Evolutionary conservation across 495 filamentous ascomycete genomes (phyloP).

Genomic region (Neurospora tetrasperma): DNA sequence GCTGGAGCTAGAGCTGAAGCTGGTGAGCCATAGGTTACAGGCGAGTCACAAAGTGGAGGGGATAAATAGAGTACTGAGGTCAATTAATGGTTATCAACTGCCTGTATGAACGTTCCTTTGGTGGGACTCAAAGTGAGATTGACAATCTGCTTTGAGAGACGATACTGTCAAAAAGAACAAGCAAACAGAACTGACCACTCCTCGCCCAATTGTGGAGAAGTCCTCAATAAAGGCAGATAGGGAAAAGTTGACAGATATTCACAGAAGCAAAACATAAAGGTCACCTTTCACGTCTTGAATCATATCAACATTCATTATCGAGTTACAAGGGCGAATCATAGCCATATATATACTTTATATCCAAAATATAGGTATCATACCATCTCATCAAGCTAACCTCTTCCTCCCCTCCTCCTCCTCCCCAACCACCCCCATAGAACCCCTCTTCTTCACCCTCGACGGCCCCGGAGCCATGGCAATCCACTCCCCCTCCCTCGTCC

Average conservation of each 20-base stretch:
- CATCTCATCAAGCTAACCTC: not conserved
- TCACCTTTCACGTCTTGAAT: not conserved
- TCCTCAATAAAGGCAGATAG: too few relatives aligned
- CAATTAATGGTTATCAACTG: not conserved
- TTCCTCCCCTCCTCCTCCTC: not conserved
- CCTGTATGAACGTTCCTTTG: not conserved
- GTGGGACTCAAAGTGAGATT: not conserved
- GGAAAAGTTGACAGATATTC: not conserved
- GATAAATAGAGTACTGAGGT: not conserved
- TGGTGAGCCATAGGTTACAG: not conserved
- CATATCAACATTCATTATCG: not conserved
- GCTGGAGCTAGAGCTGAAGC: not conserved
- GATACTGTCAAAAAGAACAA: too few relatives aligned
- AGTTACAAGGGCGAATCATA: not conserved
- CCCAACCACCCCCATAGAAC: not conserved
- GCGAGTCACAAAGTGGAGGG: not conserved
- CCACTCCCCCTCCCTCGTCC: constrained; percentile 64
- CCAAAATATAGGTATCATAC: not conserved
- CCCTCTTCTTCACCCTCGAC: constrained; percentile 27
- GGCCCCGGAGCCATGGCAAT: constrained; percentile 41
- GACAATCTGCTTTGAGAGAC: not conserved
- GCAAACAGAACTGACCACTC: too few relatives aligned
- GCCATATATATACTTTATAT: not conserved
- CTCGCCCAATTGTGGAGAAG: too few relatives aligned
- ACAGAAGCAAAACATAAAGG: too few relatives aligned